Percentiles rank a stretch among this genome's conserved stretches.
phyloP scores from a whole-genome alignment of 2,329 filamentous ascomycete species.

The Penicillium janthinellum region DNA sequence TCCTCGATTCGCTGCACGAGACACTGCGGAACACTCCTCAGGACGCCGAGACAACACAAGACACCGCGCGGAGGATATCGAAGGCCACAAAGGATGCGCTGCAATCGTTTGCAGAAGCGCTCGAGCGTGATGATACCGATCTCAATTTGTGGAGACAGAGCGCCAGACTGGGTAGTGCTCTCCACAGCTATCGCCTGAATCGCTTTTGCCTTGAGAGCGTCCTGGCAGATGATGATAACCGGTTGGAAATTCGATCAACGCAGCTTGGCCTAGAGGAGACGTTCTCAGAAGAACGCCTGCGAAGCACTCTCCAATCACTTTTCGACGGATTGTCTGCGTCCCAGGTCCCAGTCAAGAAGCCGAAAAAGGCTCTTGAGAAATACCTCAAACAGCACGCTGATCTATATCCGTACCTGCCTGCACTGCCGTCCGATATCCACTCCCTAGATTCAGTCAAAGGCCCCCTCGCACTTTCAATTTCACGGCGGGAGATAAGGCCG shows the following conservation, averaged over 20 bases:
- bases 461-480: conserved; percentile 41
- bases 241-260: conserved; percentile 54
- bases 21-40: conserved; percentile 37
- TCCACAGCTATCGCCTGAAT: conserved; percentile 60
- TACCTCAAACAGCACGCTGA: conserved; percentile 58
- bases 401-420: conserved; percentile 53
- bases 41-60: conserved; percentile 19
- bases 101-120: conserved; percentile 60
- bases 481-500: conserved; percentile 43
- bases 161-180: conserved; percentile 58
- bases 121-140: conserved; percentile 67
- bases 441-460: conserved; percentile 31
- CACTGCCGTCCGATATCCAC: conserved; percentile 34
- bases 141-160: conserved; percentile 65
- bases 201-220: conserved; percentile 66
- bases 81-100: conserved; percentile 49
- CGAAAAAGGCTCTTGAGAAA: conserved; percentile 55
- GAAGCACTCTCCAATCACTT: conserved; percentile 52
- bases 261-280: conserved; percentile 62
- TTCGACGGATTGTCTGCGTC: conserved; percentile 58
- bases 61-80: conserved; percentile 27
- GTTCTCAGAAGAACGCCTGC: conserved; percentile 55
- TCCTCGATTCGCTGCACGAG: conserved; percentile 72
- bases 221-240: conserved; percentile 62
- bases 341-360: conserved; percentile 53